Base-by-base conservation (phyloP, 2,329 filamentous ascomycete species). In the Aspergillaceae sp. region DNA sequence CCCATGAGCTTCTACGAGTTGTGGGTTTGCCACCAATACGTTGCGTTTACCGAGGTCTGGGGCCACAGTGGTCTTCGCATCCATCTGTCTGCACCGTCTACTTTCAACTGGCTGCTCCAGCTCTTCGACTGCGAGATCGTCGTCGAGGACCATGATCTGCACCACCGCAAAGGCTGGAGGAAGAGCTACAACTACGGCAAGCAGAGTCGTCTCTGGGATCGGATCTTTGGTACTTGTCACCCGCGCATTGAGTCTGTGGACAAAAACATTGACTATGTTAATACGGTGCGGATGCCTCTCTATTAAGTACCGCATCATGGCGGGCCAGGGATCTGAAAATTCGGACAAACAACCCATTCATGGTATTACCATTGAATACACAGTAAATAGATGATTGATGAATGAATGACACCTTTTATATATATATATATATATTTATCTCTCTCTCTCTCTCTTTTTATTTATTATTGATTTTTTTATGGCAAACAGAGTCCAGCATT, bases 21-120 rank as follows among this genome's bases (percentile, higher is more conserved):
- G 42, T 43, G 42, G 42, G 26, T 43, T 33, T 43, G 42, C 42
- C 42, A 43, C 27, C 19, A 43, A 36, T 43, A 43, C 27, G 42
- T 43, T 37, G 42, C 42, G 5, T 43, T 43, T 37, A 27, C 42
- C 4, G 42, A 43, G 33, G 42, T 43, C 33, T 37, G 33, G 26
- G 42, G 42, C 1, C 42, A 43, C 34, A 43, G 42, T 29, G 42
- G 42, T 8, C 9, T 43, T 28, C 33, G 42, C 6, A 7, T 37
- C n/a, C 42, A 43, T 28, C 9, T 43, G 26, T 37, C 42, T 4
- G 42, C 29, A 7, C 42, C 42, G 9, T 28, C 42, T 5, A 36
- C 42, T 4, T 29, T 43, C 9, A 37, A 26, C 27, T 43, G 42
- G 42, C 7, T 43, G 33, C 11, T 43, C 11, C 42, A 43, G 33